These are phyloP conservation scores for Hygrocybe punicea DNA, from an alignment of 768 basidiomycete species.

Conservation along the genomic window DNA sequence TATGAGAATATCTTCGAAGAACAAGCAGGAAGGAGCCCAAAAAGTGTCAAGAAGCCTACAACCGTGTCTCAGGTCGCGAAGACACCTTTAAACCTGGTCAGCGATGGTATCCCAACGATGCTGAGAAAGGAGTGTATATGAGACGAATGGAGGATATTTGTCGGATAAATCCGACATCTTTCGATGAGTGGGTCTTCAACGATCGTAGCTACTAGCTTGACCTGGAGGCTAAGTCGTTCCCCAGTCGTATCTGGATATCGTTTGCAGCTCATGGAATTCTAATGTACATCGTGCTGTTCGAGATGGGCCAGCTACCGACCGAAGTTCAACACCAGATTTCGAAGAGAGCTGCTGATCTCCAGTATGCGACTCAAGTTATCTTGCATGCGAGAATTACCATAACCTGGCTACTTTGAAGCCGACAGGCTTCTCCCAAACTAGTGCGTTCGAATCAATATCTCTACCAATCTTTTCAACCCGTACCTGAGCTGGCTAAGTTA, in stretches of 20 bases:
- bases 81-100: not conserved
- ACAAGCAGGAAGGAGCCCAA: not conserved
- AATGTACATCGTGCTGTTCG: not conserved
- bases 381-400: not conserved
- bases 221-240: not conserved
- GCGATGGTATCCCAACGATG: not conserved
- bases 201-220: not conserved
- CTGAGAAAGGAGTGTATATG: not conserved
- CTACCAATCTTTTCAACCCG: not conserved
- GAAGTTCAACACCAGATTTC: no score
- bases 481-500: not conserved
- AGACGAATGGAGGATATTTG: not conserved
- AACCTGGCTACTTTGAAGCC: not conserved
- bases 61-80: not conserved
- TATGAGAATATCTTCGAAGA: not conserved
- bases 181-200: not conserved
- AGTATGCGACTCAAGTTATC: not conserved
- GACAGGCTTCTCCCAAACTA: not conserved
- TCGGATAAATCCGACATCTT: not conserved
- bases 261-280: not conserved
- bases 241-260: not conserved
- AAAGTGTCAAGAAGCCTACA: not conserved
- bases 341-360: no score
- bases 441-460: not conserved
- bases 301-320: no score